phyloP scores from a whole-genome alignment of 306 rosid species.

The Cicer cuneatum region DNA sequence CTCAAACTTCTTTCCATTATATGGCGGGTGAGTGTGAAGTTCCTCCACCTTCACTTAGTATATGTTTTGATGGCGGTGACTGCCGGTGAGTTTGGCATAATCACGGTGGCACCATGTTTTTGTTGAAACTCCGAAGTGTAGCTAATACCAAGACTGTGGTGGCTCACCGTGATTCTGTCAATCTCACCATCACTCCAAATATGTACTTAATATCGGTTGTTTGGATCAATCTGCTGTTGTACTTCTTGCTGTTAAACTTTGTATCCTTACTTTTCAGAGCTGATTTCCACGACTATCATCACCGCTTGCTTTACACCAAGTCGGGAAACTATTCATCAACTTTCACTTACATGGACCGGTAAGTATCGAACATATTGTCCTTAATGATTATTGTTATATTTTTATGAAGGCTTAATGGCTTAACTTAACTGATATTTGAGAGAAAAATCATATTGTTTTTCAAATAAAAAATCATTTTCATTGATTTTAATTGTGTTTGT shows the following conservation, averaged over 20 bases:
- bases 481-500: too few relatives aligned
- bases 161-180: too few relatives aligned
- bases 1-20: constrained; percentile 86
- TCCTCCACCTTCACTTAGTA: constrained; percentile 21
- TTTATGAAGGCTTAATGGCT: neutral
- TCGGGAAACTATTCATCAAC: constrained; percentile 99
- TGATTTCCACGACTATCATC: constrained; percentile 98
- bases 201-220: constrained; percentile 4
- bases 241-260: constrained; percentile 43
- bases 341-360: constrained; percentile 94
- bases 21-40: constrained; percentile 79
- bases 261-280: constrained; percentile 60
- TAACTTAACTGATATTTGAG: constrained; percentile 11
- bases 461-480: too few relatives aligned
- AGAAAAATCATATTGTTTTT: too few relatives aligned
- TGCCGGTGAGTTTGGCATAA: too few relatives aligned
- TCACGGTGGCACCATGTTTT: too few relatives aligned
- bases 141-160: too few relatives aligned
- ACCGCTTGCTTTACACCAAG: constrained; percentile 90
- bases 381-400: constrained; percentile 17
- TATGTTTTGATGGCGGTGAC: too few relatives aligned
- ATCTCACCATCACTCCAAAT: too few relatives aligned
- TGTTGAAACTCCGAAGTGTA: too few relatives aligned
- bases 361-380: constrained; percentile 40
- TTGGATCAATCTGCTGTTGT: constrained; percentile 15